Base-by-base conservation (phyloP, 225 moss, liverwort and hornwort genomes). In the Marchantia paleacea region DNA sequence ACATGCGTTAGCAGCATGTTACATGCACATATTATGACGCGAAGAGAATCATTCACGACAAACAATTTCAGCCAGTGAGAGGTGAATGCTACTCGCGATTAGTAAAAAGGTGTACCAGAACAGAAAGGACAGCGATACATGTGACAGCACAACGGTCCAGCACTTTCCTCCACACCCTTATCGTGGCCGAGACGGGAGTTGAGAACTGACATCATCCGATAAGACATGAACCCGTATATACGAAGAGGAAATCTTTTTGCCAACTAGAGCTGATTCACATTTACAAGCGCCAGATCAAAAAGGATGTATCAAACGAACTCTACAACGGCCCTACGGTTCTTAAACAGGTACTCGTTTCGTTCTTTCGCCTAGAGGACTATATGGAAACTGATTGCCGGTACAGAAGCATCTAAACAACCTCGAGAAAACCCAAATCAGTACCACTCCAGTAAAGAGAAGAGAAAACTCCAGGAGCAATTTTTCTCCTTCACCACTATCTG, bases 261-360 rank as follows among this genome's bases (percentile, higher is more conserved):
- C 15, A 50, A 70, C 70, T 70, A 70, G 48, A 70, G 18, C 70
- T 49, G 48, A 70, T 50, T 70, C 52, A 50, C 50, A 51, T 10
- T 50, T 72, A 72, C 72, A 72, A 16, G 72, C 24, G n/a, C 20
- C 51, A 51, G 72, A 72, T 22, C 72, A 51, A 72, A 52, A 72
- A n/a, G 10, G 51, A 52, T 30, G 31, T 28, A 68, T 25, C 28
- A 68, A 39, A 68, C 31, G 26, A 9, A 68, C 24, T 48, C 19
- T 26, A 31, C 28, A 26, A 14, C 55, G 74, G 53, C 22, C 53
- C 53, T 25, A 0, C 22, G 29, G 55, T 15, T 75, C 29, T 75
- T 72, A 87, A 65, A 87, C 82, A 20, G 84, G 84, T 79, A 84
- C 61, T 25, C 80, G 84, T 68, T 80, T 80, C 69, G 76, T 67